phyloP scores from a whole-genome alignment of 192 early-diverging fungal genomes.

The Pecoramyces ruminantium region DNA sequence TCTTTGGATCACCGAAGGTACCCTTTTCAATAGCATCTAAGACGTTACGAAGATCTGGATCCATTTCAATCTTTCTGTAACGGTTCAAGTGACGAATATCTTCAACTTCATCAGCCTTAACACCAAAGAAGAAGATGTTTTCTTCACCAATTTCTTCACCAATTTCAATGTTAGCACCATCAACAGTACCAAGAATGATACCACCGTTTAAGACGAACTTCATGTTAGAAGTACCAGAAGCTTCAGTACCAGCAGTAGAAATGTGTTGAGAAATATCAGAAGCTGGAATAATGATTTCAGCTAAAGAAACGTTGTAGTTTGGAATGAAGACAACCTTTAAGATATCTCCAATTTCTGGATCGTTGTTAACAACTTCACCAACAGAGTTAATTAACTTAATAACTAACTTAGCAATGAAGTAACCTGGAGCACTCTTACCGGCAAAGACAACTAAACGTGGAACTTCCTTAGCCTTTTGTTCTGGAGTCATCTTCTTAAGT shows the following conservation, averaged over 20 bases:
- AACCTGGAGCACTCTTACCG: slow-evolving; percentile 93
- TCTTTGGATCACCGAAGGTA: slow-evolving; percentile 62
- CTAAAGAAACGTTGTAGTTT: slow-evolving; percentile 96
- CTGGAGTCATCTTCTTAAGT: slow-evolving; percentile 61
- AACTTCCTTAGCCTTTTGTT: slow-evolving; percentile 44
- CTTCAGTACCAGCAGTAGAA: slow-evolving; percentile 98
- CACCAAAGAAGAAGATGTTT: slow-evolving; percentile 96
- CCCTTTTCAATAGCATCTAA: slow-evolving; percentile 63
- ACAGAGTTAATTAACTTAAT: slow-evolving; percentile 98
- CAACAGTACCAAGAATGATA: slow-evolving; percentile 90
- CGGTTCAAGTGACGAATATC: slow-evolving; percentile 83
- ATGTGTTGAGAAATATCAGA: slow-evolving; percentile 99
- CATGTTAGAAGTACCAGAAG: slow-evolving; percentile 98
- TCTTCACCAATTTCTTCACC: slow-evolving; percentile 89
- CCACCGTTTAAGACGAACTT: slow-evolving; percentile 99
- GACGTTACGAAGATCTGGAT: slow-evolving; percentile 62
- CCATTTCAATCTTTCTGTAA: slow-evolving; percentile 60
- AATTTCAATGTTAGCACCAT: slow-evolving; percentile 98
- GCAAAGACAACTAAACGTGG: slow-evolving; percentile 90
- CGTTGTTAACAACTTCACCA: slow-evolving; percentile 72
- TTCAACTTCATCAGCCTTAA: slow-evolving; percentile 76
- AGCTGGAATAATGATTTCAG: slow-evolving; percentile 72
- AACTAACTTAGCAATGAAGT: slow-evolving; percentile 95
- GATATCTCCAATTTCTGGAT: slow-evolving; percentile 56
- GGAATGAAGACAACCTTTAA: slow-evolving; percentile 83